Evolutionary conservation across 495 filamentous ascomycete species (phyloP).

Genomic region (Penicillium bovifimosum): DNA sequence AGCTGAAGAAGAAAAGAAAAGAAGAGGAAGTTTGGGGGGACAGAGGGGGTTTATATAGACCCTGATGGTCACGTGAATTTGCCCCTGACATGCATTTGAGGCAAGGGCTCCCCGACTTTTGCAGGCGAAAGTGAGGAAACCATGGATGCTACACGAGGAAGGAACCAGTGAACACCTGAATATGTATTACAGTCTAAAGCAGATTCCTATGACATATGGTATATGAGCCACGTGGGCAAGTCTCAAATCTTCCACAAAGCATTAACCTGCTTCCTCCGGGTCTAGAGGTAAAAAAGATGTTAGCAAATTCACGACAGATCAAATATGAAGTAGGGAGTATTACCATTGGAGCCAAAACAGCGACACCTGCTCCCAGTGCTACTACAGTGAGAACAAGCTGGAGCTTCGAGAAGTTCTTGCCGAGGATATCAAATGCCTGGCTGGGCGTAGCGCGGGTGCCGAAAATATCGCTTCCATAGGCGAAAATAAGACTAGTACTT

Average conservation of each 20-base stretch:
- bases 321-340: constrained; percentile 20
- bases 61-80: too few relatives aligned
- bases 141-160: neutral
- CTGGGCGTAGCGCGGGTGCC: constrained; percentile 80
- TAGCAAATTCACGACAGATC: constrained; percentile 9
- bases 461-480: constrained; percentile 82
- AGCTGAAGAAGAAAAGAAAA: constrained; percentile 37
- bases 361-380: constrained; percentile 67
- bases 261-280: constrained; percentile 41
- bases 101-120: neutral
- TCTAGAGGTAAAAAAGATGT: constrained; percentile 20
- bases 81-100: too few relatives aligned
- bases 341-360: constrained; percentile 81
- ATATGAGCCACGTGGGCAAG: neutral
- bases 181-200: constrained; percentile 7
- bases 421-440: constrained; percentile 83
- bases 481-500: constrained; percentile 87
- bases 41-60: too few relatives aligned
- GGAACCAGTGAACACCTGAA: neutral
- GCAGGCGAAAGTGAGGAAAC: neutral
- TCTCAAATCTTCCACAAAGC: constrained; percentile 34
- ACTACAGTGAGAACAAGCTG: constrained; percentile 78
- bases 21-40: too few relatives aligned
- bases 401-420: constrained; percentile 86
- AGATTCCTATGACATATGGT: neutral